Conservation (phyloP, 2,329 filamentous ascomycete species). For the Colletotrichum orbiculare region DNA sequence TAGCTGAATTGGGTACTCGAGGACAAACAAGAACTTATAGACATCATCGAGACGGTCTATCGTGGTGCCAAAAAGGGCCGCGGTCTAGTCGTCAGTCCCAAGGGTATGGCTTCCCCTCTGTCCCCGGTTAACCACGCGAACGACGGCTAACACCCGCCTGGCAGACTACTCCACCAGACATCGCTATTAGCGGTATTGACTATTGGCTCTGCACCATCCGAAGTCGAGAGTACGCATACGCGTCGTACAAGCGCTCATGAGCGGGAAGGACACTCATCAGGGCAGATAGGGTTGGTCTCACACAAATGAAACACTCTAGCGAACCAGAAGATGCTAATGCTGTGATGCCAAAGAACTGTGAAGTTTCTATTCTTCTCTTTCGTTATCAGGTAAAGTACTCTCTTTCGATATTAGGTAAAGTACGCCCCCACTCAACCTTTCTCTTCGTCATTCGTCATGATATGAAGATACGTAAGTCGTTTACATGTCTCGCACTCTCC, state of each 20-base stretch:
- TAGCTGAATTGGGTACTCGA: slow-evolving; percentile 80
- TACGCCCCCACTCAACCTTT: slow-evolving; percentile 16
- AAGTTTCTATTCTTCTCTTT: slow-evolving; percentile 9
- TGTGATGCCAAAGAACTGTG: slow-evolving; percentile 29
- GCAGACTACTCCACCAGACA: slow-evolving; percentile 49
- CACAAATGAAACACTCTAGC: slow-evolving; percentile 33
- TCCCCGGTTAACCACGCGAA: neutral
- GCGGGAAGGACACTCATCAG: neutral
- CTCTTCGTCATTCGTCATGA: slow-evolving; percentile 31
- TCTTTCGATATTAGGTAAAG: slow-evolving; percentile 31
- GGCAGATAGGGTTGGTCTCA: slow-evolving; percentile 43
- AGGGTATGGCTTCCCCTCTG: slow-evolving; percentile 58
- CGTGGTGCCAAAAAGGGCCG: slow-evolving; percentile 98
- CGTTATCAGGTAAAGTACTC: slow-evolving; percentile 32
- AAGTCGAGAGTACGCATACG: neutral
- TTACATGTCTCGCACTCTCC: slow-evolving; percentile 23
- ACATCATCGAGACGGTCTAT: slow-evolving; percentile 98
- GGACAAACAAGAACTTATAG: slow-evolving; percentile 98
- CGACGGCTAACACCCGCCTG: neutral
- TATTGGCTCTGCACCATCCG: neutral
- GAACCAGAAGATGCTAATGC: slow-evolving; percentile 34
- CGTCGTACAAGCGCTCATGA: neutral
- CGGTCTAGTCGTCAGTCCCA: slow-evolving; percentile 95
- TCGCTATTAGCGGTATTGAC: slow-evolving; percentile 44
- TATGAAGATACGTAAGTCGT: slow-evolving; percentile 27